Base-by-base conservation (phyloP, 345 rosid genomes). In the Eucalyptus lansdowneana region DNA sequence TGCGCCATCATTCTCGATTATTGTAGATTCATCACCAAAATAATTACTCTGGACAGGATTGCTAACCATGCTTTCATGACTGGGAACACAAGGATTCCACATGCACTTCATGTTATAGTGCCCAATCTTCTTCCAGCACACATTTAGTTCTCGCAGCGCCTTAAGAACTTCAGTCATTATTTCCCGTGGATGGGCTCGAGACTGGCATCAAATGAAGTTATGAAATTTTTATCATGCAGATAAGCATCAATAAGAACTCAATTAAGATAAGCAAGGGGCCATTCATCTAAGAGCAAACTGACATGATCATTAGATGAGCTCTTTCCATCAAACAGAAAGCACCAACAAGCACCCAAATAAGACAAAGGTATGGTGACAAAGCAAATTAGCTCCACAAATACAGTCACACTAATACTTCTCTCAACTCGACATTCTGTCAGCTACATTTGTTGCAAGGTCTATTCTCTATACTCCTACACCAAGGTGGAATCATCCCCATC, bases 101-200 rank as follows among this genome's bases (percentile, higher is more conserved):
- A 98, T 93, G 94, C 99, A 98, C 91, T 98, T 98, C 97, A 98
- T 97, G 92, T 97, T 97, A 93, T 98, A 98, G 88, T 96, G 99
- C 89, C 99, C 99, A 69, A 98, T 97, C 96, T 98, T 98, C 93
- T 98, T 98, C 99, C 99, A 98, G 87, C 96, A 91, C 45, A 98
- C 99, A 90, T 94, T 96, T 91, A 98, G 92, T 90, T 96, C 99
- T 94, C 95, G 98, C 92, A 98, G 93, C 29, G 99, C 99, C 93
- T 95, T 97, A 88, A 96, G 97, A 88, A 98, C 99, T 92, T 97
- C 99, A 12, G 95, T 95, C 99, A 98, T 98, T 92, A 98, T 98
- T 90, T 98, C 99, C 83, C 97, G 97, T n/a, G 99, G 99, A 92
- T 94, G 98, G 87, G 99, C 99, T 86, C 96, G 95, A 88, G 99